Conservation (phyloP, 2,329 filamentous ascomycete species). For the Fusarium domesticum region DNA sequence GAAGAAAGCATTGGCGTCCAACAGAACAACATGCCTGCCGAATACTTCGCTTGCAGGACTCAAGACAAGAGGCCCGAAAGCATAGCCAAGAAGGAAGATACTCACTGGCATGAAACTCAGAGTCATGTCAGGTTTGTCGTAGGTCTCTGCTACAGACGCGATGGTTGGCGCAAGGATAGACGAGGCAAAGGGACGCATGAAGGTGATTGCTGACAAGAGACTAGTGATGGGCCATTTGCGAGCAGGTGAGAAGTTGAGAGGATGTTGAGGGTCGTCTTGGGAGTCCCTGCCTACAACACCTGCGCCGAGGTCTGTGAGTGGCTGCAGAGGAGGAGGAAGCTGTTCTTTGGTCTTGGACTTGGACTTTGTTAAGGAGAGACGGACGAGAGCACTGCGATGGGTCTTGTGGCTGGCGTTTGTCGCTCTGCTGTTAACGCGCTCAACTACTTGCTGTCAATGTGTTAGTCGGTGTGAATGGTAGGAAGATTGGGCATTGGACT, state of each 20-base stretch:
- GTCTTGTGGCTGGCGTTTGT: conserved; percentile 22
- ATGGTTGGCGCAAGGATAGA: conserved; percentile 57
- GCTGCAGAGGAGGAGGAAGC: conserved; percentile 38
- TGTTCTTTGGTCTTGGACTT: conserved; percentile 30
- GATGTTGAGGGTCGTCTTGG: conserved; percentile 55
- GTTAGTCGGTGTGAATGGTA: too few relatives aligned
- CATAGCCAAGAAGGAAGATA: conserved; percentile 60
- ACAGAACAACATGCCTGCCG: conserved; percentile 56
- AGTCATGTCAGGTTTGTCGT: conserved; percentile 39
- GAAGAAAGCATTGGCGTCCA: conserved; percentile 57
- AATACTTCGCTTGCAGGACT: conserved; percentile 63
- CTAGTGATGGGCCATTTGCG: conserved; percentile 58
- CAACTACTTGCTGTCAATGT: conserved; percentile 14
- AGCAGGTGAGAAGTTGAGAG: conserved; percentile 53
- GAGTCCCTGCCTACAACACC: conserved; percentile 60
- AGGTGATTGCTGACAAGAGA: conserved; percentile 58
- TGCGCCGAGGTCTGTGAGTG: conserved; percentile 48
- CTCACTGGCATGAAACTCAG: conserved; percentile 53
- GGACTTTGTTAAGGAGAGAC: conserved; percentile 19
- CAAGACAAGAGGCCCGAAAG: conserved; percentile 54
- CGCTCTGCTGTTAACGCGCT: conserved; percentile 15
- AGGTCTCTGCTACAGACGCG: conserved; percentile 42
- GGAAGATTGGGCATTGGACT: background rate
- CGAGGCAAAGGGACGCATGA: conserved; percentile 64
- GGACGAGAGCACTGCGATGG: conserved; percentile 23